Evolutionary conservation across 2,329 filamentous ascomycete species (phyloP).

Genomic region (Pseudocercospora pini-densiflorae): DNA sequence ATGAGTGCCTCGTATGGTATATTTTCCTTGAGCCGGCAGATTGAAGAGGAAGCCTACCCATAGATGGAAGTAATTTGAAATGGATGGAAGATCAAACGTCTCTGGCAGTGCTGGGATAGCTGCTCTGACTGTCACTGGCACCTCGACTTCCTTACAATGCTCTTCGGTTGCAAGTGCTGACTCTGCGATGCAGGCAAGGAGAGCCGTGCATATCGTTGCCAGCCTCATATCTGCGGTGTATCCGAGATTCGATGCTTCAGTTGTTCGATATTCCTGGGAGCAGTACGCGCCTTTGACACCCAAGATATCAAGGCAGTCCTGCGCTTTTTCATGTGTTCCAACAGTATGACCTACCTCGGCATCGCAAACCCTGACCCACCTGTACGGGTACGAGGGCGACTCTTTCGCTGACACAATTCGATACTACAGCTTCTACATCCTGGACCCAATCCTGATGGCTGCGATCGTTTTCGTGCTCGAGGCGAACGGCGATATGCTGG

Average conservation of each 20-base stretch:
- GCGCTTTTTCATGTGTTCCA: not conserved
- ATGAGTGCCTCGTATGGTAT: constrained; percentile 9
- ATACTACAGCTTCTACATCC: not conserved
- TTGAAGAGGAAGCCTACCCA: constrained; percentile 2
- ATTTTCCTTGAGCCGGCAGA: not conserved
- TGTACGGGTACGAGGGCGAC: not conserved
- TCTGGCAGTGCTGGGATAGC: not conserved
- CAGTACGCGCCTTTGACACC: not conserved
- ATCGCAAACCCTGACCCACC: too few relatives aligned
- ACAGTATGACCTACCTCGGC: too few relatives aligned
- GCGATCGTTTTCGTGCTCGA: not conserved
- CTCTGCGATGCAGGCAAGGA: not conserved
- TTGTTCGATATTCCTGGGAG: not conserved
- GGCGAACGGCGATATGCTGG: not conserved
- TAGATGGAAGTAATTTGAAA: not conserved
- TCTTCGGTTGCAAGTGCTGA: not conserved
- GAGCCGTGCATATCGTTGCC: not conserved
- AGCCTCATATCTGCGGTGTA: not conserved
- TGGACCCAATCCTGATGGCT: not conserved
- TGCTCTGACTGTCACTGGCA: not conserved
- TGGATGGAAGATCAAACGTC: not conserved
- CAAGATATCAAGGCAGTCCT: not conserved
- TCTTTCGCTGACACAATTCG: not conserved
- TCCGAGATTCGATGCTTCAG: not conserved
- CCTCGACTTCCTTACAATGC: not conserved